phyloP scores from a whole-genome alignment of 2,329 filamentous ascomycete genomes.

The Aspergillus sclerotialis region DNA sequence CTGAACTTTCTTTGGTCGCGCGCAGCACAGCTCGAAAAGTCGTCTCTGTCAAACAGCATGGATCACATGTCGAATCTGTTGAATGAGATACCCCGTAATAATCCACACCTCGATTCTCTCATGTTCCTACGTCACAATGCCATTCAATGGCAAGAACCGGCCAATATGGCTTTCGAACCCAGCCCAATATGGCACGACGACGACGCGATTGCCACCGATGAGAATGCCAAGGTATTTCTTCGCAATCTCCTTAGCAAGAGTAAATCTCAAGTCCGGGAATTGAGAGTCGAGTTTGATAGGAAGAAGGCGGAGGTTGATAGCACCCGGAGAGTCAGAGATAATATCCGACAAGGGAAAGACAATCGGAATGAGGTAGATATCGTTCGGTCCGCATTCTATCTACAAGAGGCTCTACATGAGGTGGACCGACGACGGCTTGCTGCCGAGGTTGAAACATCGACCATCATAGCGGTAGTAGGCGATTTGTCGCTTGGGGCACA shows the following conservation, averaged over 20 bases:
- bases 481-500: slow-evolving; percentile 88
- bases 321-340: slow-evolving; percentile 65
- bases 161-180: slow-evolving; percentile 81
- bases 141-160: slow-evolving; percentile 71
- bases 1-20: slow-evolving; percentile 80
- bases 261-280: slow-evolving; percentile 72
- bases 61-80: slow-evolving; percentile 65
- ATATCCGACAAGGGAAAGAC: slow-evolving; percentile 74
- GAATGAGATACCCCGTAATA: slow-evolving; percentile 78
- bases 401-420: slow-evolving; percentile 80
- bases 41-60: slow-evolving; percentile 67
- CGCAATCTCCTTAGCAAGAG: slow-evolving; percentile 89
- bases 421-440: slow-evolving; percentile 77
- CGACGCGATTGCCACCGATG: slow-evolving; percentile 75
- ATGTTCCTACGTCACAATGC: slow-evolving; percentile 97
- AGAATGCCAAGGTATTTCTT: slow-evolving; percentile 79
- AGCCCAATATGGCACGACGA: slow-evolving; percentile 98
- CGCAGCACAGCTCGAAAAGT: slow-evolving; percentile 71
- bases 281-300: slow-evolving; percentile 76
- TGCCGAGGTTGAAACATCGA: slow-evolving; percentile 86
- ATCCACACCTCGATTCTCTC: slow-evolving; percentile 84
- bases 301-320: slow-evolving; percentile 79
- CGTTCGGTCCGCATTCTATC: slow-evolving; percentile 71
- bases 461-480: slow-evolving; percentile 83
- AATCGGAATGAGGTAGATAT: slow-evolving; percentile 83